Base-by-base conservation (phyloP, 1,139 yeast species). In the Yarrowia galli region DNA sequence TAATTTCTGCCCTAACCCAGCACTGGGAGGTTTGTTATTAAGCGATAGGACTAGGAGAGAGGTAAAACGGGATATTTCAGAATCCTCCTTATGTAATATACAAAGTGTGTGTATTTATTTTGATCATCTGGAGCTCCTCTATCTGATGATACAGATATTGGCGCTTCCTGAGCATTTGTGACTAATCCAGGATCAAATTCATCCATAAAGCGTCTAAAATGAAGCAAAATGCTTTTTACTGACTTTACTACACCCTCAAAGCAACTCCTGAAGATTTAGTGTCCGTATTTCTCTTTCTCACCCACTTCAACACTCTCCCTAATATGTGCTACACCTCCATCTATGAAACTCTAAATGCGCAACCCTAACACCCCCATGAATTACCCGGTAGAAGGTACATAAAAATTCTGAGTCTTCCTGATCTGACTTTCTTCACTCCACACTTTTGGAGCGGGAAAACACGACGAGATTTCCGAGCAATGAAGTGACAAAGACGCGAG, bases 311-410 rank as follows among this genome's bases (percentile, higher is more conserved):
- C 12, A 18, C 6, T 20, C 13, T 7, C 25, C 5, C 25, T 6
- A 6, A 13, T 12, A 10, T 5, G 16, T 15, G 15, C 25, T 22
- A 5, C 12, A 4, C 16, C 15, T 16, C 32, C 2, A 13, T 1
- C 10, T 13, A 35, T 35, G 58, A 51, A 51, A 53, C 43, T 23
- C 32, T 36, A 36, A 53, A 12, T 16, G 32, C 12, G 43, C 43
- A 58, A 58, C 64, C 51, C 64, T 58, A 58, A 58, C 32, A 22
- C 5, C 32, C 22, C 9, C 8, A 28, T 28, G 10, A 42, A 43
- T 58, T 58, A 58, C 64, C 64, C 64, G 64, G 64, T 40, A 20
- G 48, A 58, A 25, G 51, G 42, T 58, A 58, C 51, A 16, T 58
- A 43, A 58, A 28, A 58, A 43, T 32, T 13, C 25, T 35, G 28